A percentile compares a stretch with the other conserved stretches of the same genome.
These are phyloP conservation scores for Chaetomiaceae sp. DNA, from an alignment of 2,329 filamentous ascomycete genomes.

Conservation along the genomic window DNA sequence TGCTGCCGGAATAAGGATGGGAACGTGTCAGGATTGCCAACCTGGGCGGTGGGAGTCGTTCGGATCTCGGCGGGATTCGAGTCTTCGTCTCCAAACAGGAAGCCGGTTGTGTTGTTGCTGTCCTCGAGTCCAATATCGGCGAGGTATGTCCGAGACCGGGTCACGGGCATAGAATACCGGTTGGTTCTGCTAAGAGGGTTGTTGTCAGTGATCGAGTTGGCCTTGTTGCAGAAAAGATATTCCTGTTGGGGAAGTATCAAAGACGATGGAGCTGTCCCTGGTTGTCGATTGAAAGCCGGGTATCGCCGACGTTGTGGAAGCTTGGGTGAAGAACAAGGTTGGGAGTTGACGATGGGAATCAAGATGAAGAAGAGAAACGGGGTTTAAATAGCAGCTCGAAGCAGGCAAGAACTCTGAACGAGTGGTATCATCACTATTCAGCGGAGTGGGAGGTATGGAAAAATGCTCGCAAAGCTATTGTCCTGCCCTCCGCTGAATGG, in stretches of 20 bases:
- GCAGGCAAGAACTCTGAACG: not conserved
- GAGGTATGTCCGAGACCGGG: slow-evolving; percentile 60
- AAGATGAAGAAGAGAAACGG: not conserved
- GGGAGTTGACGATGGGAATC: not conserved
- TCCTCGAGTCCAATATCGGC: slow-evolving; percentile 70
- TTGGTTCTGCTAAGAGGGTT: slow-evolving; percentile 57
- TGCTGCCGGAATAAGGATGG: slow-evolving; percentile 72
- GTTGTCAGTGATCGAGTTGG: slow-evolving; percentile 11
- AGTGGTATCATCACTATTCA: slow-evolving; percentile 1
- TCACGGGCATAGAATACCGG: slow-evolving; percentile 91
- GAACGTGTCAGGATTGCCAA: slow-evolving; percentile 67
- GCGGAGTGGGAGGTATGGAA: not conserved
- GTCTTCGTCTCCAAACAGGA: slow-evolving; percentile 80
- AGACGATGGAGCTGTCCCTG: not conserved
- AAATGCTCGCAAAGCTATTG: slow-evolving; percentile 5
- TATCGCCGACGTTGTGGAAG: not conserved
- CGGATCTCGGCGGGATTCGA: slow-evolving; percentile 52
- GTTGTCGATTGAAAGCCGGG: not conserved
- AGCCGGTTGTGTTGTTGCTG: slow-evolving; percentile 81
- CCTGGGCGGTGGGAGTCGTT: slow-evolving; percentile 63
- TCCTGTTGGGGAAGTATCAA: not conserved
- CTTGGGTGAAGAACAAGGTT: not conserved
- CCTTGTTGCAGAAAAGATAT: not conserved
- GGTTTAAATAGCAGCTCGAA: not conserved
- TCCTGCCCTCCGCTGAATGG: slow-evolving; percentile 6